A percentile compares a stretch with the other conserved stretches of the same genome.
These are phyloP conservation scores for Saxophila tyrrhenica DNA, from an alignment of 495 filamentous ascomycete species.

Conservation along the genomic window DNA sequence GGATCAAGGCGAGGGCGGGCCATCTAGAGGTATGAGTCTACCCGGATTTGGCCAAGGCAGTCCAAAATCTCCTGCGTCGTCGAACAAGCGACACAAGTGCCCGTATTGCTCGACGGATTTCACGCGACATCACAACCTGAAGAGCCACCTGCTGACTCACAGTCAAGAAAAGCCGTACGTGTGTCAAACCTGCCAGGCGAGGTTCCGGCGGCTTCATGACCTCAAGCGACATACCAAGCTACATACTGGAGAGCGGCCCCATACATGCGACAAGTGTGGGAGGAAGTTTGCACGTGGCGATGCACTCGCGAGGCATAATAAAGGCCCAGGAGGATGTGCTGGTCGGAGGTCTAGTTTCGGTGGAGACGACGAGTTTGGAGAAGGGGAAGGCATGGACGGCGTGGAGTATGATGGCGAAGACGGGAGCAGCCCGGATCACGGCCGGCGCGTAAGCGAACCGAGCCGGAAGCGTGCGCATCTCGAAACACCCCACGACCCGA, in stretches of 20 bases:
- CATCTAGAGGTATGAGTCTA: conserved; percentile 61
- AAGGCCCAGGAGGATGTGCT: conserved; percentile 91
- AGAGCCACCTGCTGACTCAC: conserved; percentile 94
- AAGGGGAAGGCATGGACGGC: conserved; percentile 60
- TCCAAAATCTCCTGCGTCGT: conserved; percentile 51
- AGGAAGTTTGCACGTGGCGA: conserved; percentile 91
- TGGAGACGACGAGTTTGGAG: conserved; percentile 61
- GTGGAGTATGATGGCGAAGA: conserved; percentile 51
- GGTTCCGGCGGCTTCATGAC: conserved; percentile 88
- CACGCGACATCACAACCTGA: conserved; percentile 96
- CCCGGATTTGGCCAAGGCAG: conserved; percentile 54
- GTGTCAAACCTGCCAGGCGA: conserved; percentile 76
- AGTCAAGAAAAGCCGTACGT: conserved; percentile 97
- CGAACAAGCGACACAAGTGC: conserved; percentile 86
- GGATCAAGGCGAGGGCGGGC: conserved; percentile 31
- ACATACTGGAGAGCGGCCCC: conserved; percentile 91
- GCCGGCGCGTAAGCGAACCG: conserved; percentile 39
- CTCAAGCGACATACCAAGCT: conserved; percentile 93
- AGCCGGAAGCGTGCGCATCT: conserved; percentile 55
- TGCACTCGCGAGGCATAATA: conserved; percentile 86
- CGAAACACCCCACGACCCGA: conserved; percentile 38
- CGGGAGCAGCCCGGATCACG: conserved; percentile 28
- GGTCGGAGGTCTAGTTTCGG: conserved; percentile 77
- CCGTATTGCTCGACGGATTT: conserved; percentile 94
- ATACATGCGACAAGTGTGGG: conserved; percentile 87